These are phyloP conservation scores for Condylostoma magnum DNA, from an alignment of 169 alveolate species.

Conservation along the genomic window DNA sequence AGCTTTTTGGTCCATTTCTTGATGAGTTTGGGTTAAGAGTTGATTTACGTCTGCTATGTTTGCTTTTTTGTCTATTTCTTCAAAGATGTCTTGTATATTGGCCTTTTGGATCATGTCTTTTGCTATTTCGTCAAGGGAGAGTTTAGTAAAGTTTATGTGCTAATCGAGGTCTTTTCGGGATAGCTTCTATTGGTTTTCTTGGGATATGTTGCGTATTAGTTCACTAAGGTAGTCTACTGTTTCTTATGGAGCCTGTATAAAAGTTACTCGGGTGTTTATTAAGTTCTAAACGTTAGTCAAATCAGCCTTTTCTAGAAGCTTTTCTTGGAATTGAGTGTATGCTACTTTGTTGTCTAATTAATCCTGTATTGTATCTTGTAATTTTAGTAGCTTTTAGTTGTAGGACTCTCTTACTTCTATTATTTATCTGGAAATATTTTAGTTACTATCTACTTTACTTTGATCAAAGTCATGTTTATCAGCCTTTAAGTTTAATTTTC, in stretches of 20 bases:
- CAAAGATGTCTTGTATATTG: constrained; percentile 61
- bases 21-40: constrained; percentile 58
- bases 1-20: constrained; percentile 56
- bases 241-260: not conserved
- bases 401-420: not conserved
- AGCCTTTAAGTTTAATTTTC: no score
- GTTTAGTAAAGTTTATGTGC: constrained; percentile 34
- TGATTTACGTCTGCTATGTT: constrained; percentile 62
- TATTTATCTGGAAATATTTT: not conserved
- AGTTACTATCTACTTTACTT: no score
- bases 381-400: not conserved
- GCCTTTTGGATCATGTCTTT: constrained; percentile 47
- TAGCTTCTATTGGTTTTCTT: constrained; percentile 23
- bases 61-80: constrained; percentile 45
- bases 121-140: constrained; percentile 46
- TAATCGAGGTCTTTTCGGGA: constrained; percentile 37
- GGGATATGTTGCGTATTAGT: not conserved
- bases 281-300: not conserved
- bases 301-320: not conserved
- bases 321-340: not conserved
- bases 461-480: no score
- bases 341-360: not conserved
- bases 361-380: not conserved
- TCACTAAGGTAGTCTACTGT: not conserved
- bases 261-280: not conserved